phyloP scores from a whole-genome alignment of 331 rosid species.

The Erythrophleum ivorense region DNA sequence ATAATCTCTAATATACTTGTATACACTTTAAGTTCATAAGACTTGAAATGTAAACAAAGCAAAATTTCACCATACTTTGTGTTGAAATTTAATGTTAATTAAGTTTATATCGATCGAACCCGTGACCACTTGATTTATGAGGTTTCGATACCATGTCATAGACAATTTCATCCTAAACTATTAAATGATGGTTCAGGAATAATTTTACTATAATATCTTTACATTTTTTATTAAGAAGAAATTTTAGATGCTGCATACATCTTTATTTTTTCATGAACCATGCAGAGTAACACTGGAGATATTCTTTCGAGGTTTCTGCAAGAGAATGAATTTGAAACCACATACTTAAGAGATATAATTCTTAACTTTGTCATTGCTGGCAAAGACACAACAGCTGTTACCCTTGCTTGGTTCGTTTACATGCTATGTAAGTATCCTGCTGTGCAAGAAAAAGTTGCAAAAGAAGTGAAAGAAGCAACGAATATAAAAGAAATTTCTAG shows the following conservation, averaged over 20 bases:
- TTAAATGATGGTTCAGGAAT: not conserved
- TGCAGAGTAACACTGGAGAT: slow-evolving; percentile 63
- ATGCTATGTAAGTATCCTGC: slow-evolving; percentile 77
- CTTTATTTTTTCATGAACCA: slow-evolving; percentile 2
- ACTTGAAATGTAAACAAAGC: not conserved
- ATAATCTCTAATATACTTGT: not conserved
- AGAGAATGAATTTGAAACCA: slow-evolving; percentile 45
- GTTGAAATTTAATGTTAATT: not conserved
- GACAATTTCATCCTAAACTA: not conserved
- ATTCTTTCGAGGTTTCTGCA: slow-evolving; percentile 80
- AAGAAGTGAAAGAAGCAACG: slow-evolving; percentile 68
- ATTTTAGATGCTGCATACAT: not conserved
- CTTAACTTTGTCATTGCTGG: slow-evolving; percentile 84
- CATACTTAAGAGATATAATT: slow-evolving; percentile 72
- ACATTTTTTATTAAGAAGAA: slow-evolving; percentile 14
- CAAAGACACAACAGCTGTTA: slow-evolving; percentile 78
- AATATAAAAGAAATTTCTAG: slow-evolving; percentile 41
- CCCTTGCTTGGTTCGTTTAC: slow-evolving; percentile 85
- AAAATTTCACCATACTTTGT: not conserved
- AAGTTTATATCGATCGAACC: not conserved
- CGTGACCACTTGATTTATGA: not conserved
- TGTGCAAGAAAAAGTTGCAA: slow-evolving; percentile 71
- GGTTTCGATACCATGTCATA: not conserved
- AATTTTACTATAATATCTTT: not conserved
- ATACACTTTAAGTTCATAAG: not conserved